These are phyloP conservation scores for Rhodotorula sp. DNA, from an alignment of 1,284 basidiomycete genomes.

Conservation along the genomic window DNA sequence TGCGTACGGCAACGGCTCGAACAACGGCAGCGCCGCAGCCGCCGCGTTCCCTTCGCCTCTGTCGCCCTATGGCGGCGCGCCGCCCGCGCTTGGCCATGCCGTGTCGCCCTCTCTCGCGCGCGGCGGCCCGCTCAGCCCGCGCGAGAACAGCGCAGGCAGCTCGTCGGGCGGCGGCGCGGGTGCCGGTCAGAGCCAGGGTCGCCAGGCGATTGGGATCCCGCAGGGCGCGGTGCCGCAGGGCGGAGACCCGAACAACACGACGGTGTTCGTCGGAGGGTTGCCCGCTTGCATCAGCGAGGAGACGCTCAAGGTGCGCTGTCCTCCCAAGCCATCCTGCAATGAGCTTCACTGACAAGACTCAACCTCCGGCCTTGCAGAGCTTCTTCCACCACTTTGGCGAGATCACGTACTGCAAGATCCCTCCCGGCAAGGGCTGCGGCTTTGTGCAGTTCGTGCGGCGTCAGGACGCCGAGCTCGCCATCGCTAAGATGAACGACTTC, in stretches of 20 bases:
- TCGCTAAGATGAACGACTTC: conserved; percentile 95
- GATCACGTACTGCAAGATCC: conserved; percentile 93
- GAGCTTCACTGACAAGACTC: neutral
- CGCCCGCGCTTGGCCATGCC: neutral
- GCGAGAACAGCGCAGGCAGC: neutral
- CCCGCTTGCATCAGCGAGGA: conserved; percentile 83
- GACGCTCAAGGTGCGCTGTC: conserved; percentile 62
- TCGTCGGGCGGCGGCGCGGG: neutral
- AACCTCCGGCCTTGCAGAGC: conserved; percentile 44
- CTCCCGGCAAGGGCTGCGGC: conserved; percentile 90
- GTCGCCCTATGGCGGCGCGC: conserved; percentile 7
- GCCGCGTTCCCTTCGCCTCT: neutral
- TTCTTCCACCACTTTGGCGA: conserved; percentile 88
- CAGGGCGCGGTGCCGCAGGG: conserved; percentile 58
- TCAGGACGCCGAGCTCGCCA: conserved; percentile 85
- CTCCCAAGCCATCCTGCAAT: neutral
- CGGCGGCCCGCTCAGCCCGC: neutral
- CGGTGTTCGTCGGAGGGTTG: conserved; percentile 85
- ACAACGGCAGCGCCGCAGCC: neutral
- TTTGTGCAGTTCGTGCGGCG: conserved; percentile 94
- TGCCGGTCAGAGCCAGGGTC: conserved; percentile 9
- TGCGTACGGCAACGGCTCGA: neutral
- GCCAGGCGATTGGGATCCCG: conserved; percentile 8
- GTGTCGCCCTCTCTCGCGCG: neutral
- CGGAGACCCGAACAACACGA: conserved; percentile 86